Percentiles rank a stretch among this genome's conserved stretches.
phyloP scores from a whole-genome alignment of 345 rosid genomes.

The sweet orange (Citrus sinensis) region DNA sequence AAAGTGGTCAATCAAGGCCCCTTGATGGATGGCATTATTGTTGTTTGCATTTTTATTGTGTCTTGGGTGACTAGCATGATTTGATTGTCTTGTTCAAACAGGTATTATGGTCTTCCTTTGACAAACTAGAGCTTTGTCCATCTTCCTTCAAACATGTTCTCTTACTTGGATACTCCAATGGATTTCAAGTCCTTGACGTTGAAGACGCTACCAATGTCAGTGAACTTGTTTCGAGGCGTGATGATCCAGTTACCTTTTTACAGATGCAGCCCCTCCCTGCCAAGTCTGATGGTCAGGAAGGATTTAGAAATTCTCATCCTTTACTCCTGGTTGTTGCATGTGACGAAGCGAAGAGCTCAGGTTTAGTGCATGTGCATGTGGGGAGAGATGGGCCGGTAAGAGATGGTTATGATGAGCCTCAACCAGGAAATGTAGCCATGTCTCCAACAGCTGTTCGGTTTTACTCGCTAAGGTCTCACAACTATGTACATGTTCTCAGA shows the following conservation, averaged over 20 bases:
- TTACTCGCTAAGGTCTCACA: slow-evolving; percentile 84
- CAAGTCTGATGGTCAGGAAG: slow-evolving; percentile 61
- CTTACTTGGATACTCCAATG: slow-evolving; percentile 85
- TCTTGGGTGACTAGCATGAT: slow-evolving; percentile 8
- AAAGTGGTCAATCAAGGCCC: background rate
- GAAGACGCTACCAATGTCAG: slow-evolving; percentile 73
- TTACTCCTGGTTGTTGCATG: slow-evolving; percentile 84
- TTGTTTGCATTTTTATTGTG: background rate
- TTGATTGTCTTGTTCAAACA: slow-evolving; percentile 33
- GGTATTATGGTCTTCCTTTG: slow-evolving; percentile 93
- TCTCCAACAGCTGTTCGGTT: slow-evolving; percentile 82
- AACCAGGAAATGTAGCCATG: slow-evolving; percentile 39
- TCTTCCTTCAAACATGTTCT: slow-evolving; percentile 65
- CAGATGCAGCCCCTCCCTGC: slow-evolving; percentile 90
- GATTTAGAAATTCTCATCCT: slow-evolving; percentile 87
- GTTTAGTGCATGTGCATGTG: slow-evolving; percentile 24
- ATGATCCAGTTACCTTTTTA: slow-evolving; percentile 80
- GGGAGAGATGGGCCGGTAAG: slow-evolving; percentile 61
- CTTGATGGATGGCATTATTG: slow-evolving; percentile 1
- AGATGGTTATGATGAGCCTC: slow-evolving; percentile 57
- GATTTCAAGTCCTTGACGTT: slow-evolving; percentile 90
- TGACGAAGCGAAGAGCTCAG: slow-evolving; percentile 64
- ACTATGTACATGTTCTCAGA: slow-evolving; percentile 83
- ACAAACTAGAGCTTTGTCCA: slow-evolving; percentile 57
- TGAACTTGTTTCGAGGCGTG: slow-evolving; percentile 81